phyloP scores from a whole-genome alignment of 2,329 filamentous ascomycete genomes.

The Epichloe glyceriae region DNA sequence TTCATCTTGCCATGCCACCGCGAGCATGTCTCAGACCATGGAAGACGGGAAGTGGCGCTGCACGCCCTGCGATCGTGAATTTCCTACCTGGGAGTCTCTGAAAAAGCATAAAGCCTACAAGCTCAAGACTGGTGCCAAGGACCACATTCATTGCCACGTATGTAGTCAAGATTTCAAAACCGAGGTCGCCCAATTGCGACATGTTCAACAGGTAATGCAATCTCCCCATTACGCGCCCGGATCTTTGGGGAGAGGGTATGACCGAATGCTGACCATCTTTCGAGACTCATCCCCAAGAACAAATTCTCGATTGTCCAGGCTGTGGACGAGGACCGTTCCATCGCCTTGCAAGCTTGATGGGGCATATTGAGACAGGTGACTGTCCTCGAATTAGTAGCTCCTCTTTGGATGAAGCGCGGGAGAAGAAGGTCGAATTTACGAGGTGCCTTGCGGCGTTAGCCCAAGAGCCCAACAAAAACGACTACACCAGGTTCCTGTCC shows the following conservation, averaged over 20 bases:
- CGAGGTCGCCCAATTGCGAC: constrained; percentile 16
- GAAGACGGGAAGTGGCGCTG: constrained; percentile 13
- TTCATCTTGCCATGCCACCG: neutral
- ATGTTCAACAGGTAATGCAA: constrained; percentile 22
- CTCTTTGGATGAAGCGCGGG: constrained; percentile 21
- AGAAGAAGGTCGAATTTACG: constrained; percentile 24
- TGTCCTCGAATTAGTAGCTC: constrained; percentile 24
- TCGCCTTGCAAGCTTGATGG: constrained; percentile 25
- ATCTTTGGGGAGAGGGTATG: neutral
- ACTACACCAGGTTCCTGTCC: constrained; percentile 15
- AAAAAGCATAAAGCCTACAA: constrained; percentile 19
- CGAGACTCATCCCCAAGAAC: constrained; percentile 15
- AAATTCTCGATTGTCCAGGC: constrained; percentile 33
- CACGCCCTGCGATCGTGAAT: constrained; percentile 17
- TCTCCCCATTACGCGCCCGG: neutral
- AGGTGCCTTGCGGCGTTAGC: constrained; percentile 16
- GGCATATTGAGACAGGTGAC: constrained; percentile 30
- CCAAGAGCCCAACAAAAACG: constrained; percentile 14
- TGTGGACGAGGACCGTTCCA: constrained; percentile 26
- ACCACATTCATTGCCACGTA: constrained; percentile 25
- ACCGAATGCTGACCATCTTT: neutral
- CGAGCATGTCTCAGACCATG: neutral
- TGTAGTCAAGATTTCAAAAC: constrained; percentile 26
- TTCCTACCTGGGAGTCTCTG: constrained; percentile 13
- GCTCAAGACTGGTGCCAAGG: constrained; percentile 9